Base-by-base conservation (phyloP, 805 yeast species). In the Ogataea naganishii region DNA sequence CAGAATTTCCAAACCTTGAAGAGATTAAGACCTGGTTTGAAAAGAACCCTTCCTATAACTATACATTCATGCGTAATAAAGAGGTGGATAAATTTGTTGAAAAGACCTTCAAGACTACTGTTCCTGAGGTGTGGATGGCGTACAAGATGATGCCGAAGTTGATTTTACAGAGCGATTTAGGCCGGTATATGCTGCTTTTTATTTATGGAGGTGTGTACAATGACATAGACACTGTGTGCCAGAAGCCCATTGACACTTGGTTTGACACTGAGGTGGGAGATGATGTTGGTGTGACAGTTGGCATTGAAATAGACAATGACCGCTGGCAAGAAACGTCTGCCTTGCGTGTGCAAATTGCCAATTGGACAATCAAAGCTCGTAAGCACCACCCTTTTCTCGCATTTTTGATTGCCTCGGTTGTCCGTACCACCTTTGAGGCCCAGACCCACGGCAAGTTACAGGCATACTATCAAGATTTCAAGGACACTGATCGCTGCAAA, bases 311-410 rank as follows among this genome's bases (percentile, higher is more conserved):
- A 13, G 63, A 57, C 30, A 50, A 58, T 16, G 54, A 60, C 12
- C 53, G 63, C 34, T 70, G 76, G 76, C 49, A 59, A 24, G 45
- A 52, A 14, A 56, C 58, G 31, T 50, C 54, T 24, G 57, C 57
- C 10, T 43, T 70, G 29, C 51, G 77, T 35, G 49, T 69, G 18
- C 76, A 71, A 39, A 58, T 71, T 36, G 64, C 69, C 23, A 74
- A 70, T 43, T 72, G 72, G 58, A 63, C 71, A 3, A 48, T 72
- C 27, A 73, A 69, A 43, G 58, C 70, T 14, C 68, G 64, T 38
- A 69, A 66, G 8, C 69, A 72, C n/a, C 79, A 72, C 46, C 78
- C 77, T 1, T 47, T 69, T 6, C 55, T 69, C 37, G 60, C 73
- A n/a, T 64, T 61, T 33, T 41, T 68, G 23, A 64, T 72, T 22